Base-by-base conservation (phyloP, 371 early-diverging fungal genomes). In the Dichotomocladium elegans region DNA sequence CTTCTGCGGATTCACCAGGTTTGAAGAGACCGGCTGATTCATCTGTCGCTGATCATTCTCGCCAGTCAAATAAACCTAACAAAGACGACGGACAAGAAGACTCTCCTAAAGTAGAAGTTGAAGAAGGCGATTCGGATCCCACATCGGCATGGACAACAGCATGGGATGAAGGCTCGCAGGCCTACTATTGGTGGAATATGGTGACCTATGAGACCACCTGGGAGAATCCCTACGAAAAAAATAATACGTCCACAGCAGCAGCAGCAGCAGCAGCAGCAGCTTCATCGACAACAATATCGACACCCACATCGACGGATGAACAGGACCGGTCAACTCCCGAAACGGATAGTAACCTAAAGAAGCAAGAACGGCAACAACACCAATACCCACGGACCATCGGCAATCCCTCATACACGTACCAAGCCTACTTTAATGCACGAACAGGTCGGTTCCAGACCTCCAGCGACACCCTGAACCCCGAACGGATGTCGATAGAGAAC, bases 131-230 rank as follows among this genome's bases (percentile, higher is more conserved):
- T 2, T 47, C 37, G 14, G 47, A 51, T 43, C 43, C 49, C 26
- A 47, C 46, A 22, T 40, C 37, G 41, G 49, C 49, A 31, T 83
- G 83, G 83, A 71, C 72, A 41, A 55, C 78, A n/a, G 70, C 70
- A 21, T 83, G 79, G 77, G 78, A 83, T 63, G 64, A 68, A 4
- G 60, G 62, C 27, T 63, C 61, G 6, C 72, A 77, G 51, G 64
- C 69, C 2, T 83, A 79, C 44, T 83, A 83, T 58, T 83, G 74
- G 72, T 83, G 80, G 84, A 83, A 83, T 56, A 76, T 73, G 27
- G 49, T 65, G 14, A 81, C 84, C 7, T 75, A 81, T 47, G 81
- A 83, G 57, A 83, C 82, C 1, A 76, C 79, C 3, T 81, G 80
- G 82, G 64, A 63, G 1, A 63, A 76, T 53, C 74, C 42, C 30